Conservation (phyloP, 371 early-diverging fungal genomes). For the Mortierella sp. region DNA sequence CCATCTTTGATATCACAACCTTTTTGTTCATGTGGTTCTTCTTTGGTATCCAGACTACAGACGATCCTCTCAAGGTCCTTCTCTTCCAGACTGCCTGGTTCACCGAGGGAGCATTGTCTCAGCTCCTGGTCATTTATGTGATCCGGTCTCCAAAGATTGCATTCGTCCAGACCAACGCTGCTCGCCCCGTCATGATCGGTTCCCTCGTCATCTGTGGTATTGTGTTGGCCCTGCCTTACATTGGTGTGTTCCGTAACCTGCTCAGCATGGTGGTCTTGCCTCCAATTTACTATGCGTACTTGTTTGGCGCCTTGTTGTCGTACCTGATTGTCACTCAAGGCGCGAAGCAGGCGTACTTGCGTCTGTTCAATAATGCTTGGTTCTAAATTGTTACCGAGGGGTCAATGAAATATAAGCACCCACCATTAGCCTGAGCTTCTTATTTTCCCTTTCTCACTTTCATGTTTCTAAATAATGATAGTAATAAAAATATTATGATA, state of each 20-base stretch:
- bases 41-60: conserved; percentile 42
- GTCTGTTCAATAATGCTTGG: conserved; percentile 26
- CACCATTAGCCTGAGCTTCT: too few relatives aligned
- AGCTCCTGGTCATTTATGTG: conserved; percentile 57
- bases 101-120: conserved; percentile 53
- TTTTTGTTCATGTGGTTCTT: conserved; percentile 54
- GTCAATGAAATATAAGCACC: too few relatives aligned
- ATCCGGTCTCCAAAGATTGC: conserved; percentile 58
- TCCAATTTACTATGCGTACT: conserved; percentile 40
- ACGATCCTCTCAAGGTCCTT: conserved; percentile 19
- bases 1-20: conserved; percentile 56
- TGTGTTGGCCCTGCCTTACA: conserved; percentile 31
- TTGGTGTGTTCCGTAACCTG: conserved; percentile 17
- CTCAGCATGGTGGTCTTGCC: conserved; percentile 37
- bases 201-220: conserved; percentile 19
- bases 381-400: conserved; percentile 38
- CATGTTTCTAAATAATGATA: too few relatives aligned
- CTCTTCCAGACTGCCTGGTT: conserved; percentile 59
- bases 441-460: too few relatives aligned
- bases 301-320: conserved; percentile 32
- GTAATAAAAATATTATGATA: too few relatives aligned
- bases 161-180: conserved; percentile 45
- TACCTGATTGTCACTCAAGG: conserved; percentile 48
- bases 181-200: conserved; percentile 31
- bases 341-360: conserved; percentile 32